These are phyloP conservation scores for Novakomyces olei DNA, from an alignment of 805 yeast species.

Conservation along the genomic window DNA sequence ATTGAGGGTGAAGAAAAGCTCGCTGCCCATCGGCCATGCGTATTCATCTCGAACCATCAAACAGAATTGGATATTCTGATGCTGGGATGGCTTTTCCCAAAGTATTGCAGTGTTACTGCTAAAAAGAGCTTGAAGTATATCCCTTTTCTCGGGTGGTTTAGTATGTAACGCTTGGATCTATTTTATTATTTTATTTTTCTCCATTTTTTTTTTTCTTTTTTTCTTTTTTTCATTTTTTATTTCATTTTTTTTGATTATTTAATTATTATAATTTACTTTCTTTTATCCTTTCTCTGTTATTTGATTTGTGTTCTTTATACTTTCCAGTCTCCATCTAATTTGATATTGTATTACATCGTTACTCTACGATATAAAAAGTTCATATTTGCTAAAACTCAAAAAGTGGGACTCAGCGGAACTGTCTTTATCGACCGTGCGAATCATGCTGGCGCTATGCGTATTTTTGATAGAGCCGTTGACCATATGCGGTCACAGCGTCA, in stretches of 20 bases:
- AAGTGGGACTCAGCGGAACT: conserved; percentile 75
- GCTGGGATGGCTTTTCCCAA: conserved; percentile 67
- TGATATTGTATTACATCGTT: neutral
- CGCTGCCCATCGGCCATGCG: conserved; percentile 35
- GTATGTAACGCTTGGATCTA: too few species aligned
- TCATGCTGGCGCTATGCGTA: conserved; percentile 50
- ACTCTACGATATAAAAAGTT: too few species aligned
- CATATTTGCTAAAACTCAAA: too few species aligned
- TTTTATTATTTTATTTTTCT: too few species aligned
- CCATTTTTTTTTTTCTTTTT: too few species aligned
- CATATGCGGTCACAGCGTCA: conserved; percentile 40
- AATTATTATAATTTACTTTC: too few species aligned
- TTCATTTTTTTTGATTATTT: too few species aligned
- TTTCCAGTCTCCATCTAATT: neutral
- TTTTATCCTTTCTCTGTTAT: too few species aligned
- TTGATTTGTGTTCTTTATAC: too few species aligned
- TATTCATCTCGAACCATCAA: conserved; percentile 76
- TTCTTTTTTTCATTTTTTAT: too few species aligned
- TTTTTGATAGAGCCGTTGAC: conserved; percentile 47
- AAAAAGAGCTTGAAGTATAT: conserved; percentile 61
- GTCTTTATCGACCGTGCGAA: conserved; percentile 71
- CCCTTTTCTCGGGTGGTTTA: conserved; percentile 90
- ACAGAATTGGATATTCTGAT: conserved; percentile 52
- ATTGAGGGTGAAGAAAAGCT: conserved; percentile 42
- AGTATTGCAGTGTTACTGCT: conserved; percentile 78